phyloP scores from a whole-genome alignment of 2,329 filamentous ascomycete genomes.

The Penicillium janthinellum region DNA sequence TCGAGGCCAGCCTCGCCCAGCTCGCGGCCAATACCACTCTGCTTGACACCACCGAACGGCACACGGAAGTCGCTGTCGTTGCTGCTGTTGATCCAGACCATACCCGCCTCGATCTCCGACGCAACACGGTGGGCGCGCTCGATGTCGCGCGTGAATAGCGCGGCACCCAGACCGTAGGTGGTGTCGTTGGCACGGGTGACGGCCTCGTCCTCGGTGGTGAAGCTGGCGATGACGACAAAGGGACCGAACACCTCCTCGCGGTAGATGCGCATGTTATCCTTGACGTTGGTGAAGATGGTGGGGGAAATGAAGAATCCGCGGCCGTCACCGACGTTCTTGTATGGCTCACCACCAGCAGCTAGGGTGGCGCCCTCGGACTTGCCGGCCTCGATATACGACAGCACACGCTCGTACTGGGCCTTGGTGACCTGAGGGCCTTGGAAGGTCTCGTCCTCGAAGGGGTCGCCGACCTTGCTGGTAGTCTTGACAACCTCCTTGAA shows the following conservation, averaged over 20 bases:
- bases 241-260: conserved; percentile 66
- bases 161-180: conserved; percentile 39
- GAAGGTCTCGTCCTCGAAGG: conserved; percentile 41
- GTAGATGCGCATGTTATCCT: conserved; percentile 60
- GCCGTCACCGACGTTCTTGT: conserved; percentile 55
- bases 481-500: conserved; percentile 36
- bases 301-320: conserved; percentile 68
- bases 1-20: conserved; percentile 62
- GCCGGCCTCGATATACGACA: conserved; percentile 69
- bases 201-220: conserved; percentile 62
- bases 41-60: conserved; percentile 65
- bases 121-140: conserved; percentile 61
- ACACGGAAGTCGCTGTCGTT: conserved; percentile 52
- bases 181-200: conserved; percentile 61
- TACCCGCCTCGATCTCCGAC: conserved; percentile 63
- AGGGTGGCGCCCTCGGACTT: conserved; percentile 72
- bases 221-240: conserved; percentile 60
- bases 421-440: conserved; percentile 41
- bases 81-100: conserved; percentile 70
- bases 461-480: conserved; percentile 41
- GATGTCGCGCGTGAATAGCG: conserved; percentile 56
- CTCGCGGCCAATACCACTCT: conserved; percentile 64
- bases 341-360: conserved; percentile 61
- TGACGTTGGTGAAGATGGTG: conserved; percentile 61
- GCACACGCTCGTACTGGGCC: conserved; percentile 52